These are phyloP conservation scores for Trichoderma citrinoviride DNA, from an alignment of 2,329 filamentous ascomycete species.

Conservation along the genomic window DNA sequence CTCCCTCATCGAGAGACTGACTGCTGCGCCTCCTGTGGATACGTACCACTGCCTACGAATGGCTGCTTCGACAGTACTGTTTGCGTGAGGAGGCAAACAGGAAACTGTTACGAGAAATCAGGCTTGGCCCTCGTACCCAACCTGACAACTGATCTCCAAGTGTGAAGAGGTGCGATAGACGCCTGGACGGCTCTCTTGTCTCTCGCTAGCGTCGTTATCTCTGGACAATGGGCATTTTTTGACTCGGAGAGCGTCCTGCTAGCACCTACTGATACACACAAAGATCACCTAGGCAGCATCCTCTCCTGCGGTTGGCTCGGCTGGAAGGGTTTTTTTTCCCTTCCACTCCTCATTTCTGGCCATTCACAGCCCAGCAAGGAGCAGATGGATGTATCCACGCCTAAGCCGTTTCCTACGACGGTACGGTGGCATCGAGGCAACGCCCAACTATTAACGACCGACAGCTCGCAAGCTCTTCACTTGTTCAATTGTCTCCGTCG, in stretches of 20 bases:
- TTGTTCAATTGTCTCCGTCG: constrained; percentile 10
- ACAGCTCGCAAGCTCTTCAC: neutral
- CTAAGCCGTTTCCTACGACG: constrained; percentile 4
- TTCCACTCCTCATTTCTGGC: neutral
- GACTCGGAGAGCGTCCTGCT: neutral
- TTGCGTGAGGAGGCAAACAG: neutral
- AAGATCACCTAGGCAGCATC: neutral
- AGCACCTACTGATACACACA: constrained; percentile 3
- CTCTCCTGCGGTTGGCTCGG: constrained; percentile 19
- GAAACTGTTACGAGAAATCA: constrained; percentile 9
- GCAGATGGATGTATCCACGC: neutral
- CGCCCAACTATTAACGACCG: neutral
- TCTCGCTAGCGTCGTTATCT: constrained; percentile 3
- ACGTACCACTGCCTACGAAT: neutral
- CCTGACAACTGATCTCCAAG: neutral
- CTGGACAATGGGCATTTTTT: neutral
- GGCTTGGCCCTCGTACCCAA: constrained; percentile 8
- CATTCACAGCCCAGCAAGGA: neutral
- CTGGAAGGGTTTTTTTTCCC: neutral
- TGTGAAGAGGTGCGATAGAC: neutral
- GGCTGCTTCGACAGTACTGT: neutral
- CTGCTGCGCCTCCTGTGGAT: constrained; percentile 6
- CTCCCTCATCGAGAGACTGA: neutral
- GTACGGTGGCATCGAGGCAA: constrained; percentile 14
- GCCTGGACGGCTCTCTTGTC: neutral